Percentiles rank a stretch among this genome's conserved stretches.
Conservation (phyloP, 768 basidiomycete species). For the Serendipita sp. region DNA sequence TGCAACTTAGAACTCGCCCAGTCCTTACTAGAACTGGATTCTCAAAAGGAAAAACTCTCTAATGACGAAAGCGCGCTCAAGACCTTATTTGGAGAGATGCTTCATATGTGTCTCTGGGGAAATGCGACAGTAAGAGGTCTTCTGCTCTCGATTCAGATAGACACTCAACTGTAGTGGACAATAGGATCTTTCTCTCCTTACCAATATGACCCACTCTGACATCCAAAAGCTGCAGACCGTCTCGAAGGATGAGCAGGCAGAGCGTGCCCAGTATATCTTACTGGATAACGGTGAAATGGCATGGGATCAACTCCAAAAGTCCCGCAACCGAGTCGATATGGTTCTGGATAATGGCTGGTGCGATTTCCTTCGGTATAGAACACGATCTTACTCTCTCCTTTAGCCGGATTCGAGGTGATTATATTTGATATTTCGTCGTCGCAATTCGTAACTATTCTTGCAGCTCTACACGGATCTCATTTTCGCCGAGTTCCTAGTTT, state of each 20-base stretch:
- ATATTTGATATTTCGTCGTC: not conserved
- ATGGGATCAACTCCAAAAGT: conserved; percentile 50
- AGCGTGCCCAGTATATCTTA: conserved; percentile 64
- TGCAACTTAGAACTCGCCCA: conserved; percentile 45
- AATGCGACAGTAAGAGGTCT: conserved; percentile 61
- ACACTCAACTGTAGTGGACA: not conserved
- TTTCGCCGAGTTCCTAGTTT: conserved; percentile 84
- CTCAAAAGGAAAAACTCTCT: conserved; percentile 28
- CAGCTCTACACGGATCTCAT: conserved; percentile 88
- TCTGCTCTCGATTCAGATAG: not conserved
- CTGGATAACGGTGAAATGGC: conserved; percentile 61
- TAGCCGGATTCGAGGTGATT: conserved; percentile 80
- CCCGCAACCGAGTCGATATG: conserved; percentile 52
- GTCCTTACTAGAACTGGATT: conserved; percentile 51
- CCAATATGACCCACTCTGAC: conserved; percentile 67
- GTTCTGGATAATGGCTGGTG: conserved; percentile 75
- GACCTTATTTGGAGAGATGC: conserved; percentile 66
- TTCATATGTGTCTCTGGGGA: conserved; percentile 87
- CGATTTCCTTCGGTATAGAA: not conserved
- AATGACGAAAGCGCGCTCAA: conserved; percentile 38
- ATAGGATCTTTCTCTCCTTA: conserved; percentile 84
- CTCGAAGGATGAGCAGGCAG: conserved; percentile 62
- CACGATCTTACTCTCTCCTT: not conserved
- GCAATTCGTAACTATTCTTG: not conserved
- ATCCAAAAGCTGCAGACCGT: conserved; percentile 72